Evolutionary conservation across 2,329 filamentous ascomycete genomes (phyloP).

Genomic region (Uncinocarpus reesii): DNA sequence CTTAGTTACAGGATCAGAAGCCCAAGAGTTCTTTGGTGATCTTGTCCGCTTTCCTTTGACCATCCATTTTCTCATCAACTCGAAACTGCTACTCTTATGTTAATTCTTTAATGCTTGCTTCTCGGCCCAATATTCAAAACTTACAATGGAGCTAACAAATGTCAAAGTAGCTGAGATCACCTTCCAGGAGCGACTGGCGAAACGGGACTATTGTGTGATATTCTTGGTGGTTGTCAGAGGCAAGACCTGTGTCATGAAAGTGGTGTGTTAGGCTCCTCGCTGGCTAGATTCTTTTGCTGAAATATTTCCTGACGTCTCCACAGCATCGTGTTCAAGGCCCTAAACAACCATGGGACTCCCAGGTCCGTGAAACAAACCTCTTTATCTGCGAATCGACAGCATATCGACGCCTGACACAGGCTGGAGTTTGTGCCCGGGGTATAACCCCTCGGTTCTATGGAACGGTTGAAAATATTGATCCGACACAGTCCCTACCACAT

Average conservation of each 20-base stretch:
- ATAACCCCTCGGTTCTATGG: conserved; percentile 14
- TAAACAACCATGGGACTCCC: too few species aligned
- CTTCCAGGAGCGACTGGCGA: conserved; percentile 10
- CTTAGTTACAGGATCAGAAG: too few species aligned
- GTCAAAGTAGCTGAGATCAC: conserved; percentile 7
- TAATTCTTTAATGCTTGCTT: not conserved
- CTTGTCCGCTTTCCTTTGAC: too few species aligned
- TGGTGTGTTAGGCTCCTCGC: conserved; percentile 10
- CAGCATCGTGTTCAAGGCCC: too few species aligned
- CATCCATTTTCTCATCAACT: too few species aligned
- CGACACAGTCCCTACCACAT: conserved; percentile 6
- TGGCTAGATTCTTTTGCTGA: too few species aligned
- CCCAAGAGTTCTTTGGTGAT: too few species aligned
- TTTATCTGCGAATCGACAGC: not conserved
- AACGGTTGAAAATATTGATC: conserved; percentile 13
- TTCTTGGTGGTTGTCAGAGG: conserved; percentile 13
- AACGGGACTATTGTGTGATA: conserved; percentile 13
- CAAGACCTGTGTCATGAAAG: conserved; percentile 14
- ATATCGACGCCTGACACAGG: conserved; percentile 12
- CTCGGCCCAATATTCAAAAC: conserved; percentile 2
- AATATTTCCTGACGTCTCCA: too few species aligned
- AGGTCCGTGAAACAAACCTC: too few species aligned
- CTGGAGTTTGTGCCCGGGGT: conserved; percentile 11
- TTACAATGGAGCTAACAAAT: conserved; percentile 10
- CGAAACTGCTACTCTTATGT: not conserved